A percentile compares a stretch with the other conserved stretches of the same genome.
These are phyloP conservation scores for Mycogone perniciosa DNA, from an alignment of 2,329 filamentous ascomycete genomes.

Conservation along the genomic window DNA sequence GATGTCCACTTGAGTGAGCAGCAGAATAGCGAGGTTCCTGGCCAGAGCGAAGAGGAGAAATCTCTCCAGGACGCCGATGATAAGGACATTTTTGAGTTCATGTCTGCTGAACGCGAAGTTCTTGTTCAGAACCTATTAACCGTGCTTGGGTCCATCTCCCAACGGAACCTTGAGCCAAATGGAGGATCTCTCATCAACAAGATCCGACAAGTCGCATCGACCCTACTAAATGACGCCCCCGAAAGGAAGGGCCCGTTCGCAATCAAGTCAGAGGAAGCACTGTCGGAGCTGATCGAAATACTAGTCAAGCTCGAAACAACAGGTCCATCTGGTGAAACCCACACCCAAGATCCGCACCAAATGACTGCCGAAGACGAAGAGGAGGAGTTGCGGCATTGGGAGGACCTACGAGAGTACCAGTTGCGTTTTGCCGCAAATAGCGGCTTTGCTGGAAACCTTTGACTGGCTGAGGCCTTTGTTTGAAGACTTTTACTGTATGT, in stretches of 20 bases:
- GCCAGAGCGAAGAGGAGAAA: conserved; percentile 31
- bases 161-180: conserved; percentile 77
- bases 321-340: conserved; percentile 30
- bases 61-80: conserved; percentile 35
- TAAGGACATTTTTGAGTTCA: conserved; percentile 52
- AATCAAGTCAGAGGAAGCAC: conserved; percentile 60
- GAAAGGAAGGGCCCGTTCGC: conserved; percentile 47
- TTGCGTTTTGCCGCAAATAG: conserved; percentile 62
- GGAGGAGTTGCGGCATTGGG: conserved; percentile 70
- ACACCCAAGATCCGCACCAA: conserved; percentile 26
- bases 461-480: background rate
- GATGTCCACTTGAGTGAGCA: conserved; percentile 54
- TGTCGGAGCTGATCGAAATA: conserved; percentile 67
- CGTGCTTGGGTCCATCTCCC: conserved; percentile 69
- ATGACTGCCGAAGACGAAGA: conserved; percentile 61
- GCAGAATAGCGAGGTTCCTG: conserved; percentile 22
- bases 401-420: conserved; percentile 72
- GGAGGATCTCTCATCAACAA: conserved; percentile 66
- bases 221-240: conserved; percentile 57
- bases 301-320: conserved; percentile 67
- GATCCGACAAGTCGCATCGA: conserved; percentile 77
- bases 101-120: conserved; percentile 70
- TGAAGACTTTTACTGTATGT: too few species aligned
- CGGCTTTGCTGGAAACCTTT: conserved; percentile 36
- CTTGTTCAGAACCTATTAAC: conserved; percentile 74